Evolutionary conservation across 208 protist species (phyloP), one percentile per base, ranked within the genome.

Genomic region (Hexamita inflata): DNA sequence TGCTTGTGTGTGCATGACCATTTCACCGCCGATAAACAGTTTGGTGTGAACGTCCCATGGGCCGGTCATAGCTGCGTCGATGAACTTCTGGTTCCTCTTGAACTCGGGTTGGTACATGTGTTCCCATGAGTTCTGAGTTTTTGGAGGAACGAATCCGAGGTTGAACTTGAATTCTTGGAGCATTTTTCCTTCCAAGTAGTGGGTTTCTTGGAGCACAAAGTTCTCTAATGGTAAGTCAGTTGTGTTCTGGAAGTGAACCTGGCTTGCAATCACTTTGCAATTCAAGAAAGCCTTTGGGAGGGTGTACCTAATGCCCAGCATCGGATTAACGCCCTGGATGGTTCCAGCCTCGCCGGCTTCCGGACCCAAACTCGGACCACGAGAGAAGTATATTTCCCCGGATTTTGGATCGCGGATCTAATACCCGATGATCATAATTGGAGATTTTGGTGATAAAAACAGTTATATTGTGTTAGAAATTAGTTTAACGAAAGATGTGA

Each of bases 61-160:
- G n/a, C 64, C 64, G 4, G 2, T 45, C 4, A 45, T 15, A 15
- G 40, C 32, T 24, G 2, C 11, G 9, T 13, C 35, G 2, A 28
- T 15, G 15, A 70, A 49, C 34, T 40, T 70, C 11, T 49, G 9
- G n/a, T 45, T n/a, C 15, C 15, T 35, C 15, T 40, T 70, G n/a
- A 70, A 70, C 42, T 49, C 64, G 15, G 64, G 64, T 38, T 70
- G 11, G 42, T 70, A 70, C 2, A 70, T 35, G 15, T 35, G 26
- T 49, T 70, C 64, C 64, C 64, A 70, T 45, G 64, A 45, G n/a
- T 70, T 70, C 15, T 70, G 40, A 35, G 38, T 70, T 40, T 15
- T 40, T 32, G 64, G 64, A 15, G 64, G 30, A 70, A 70, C 30
- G 42, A 70, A 70, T 2, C 24, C 28, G 9, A 40, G n/a, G 4